Base-by-base conservation (phyloP, 2,329 filamentous ascomycete genomes). In the Arthrobotrys iridis region DNA sequence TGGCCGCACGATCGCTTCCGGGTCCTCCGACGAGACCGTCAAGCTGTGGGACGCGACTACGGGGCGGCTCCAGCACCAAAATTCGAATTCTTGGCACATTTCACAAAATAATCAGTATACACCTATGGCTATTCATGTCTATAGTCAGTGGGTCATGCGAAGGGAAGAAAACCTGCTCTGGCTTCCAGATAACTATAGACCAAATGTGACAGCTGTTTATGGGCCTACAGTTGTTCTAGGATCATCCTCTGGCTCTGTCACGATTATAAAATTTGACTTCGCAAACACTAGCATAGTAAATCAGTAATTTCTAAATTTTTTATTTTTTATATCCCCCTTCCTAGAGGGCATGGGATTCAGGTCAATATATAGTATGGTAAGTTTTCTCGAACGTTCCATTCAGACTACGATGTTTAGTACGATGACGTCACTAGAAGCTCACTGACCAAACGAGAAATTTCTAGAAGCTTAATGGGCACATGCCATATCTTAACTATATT, bases 1-100 rank as follows among this genome's bases (percentile, higher is more conserved):
- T 22, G 43, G 43, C 88, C 92, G 94, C 79, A 96, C 91, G 80
- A 94, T 99, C 35, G 95, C 95, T 6, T 95, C 95, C 46, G 95
- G 55, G n/a, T 57, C 50, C 18, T 10, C 10, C 13, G 45, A 48
- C 26, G 10, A n/a, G 8, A 48, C 45, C 20, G 26, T 48, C n/a
- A 48, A 48, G 45, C 45, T 48, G n/a, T 48, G 45, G 45, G 45
- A 24, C 26, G 15, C 26, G 8, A 22, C 43, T 24, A 48, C 22
- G 18, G 43, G 43, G 15, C 43, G 7, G 4, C 5, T 15, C 43
- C 26, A 24, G 5, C 10, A 43, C n/a, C 40, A 43, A 43, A 15
- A 15, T 43, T 43, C 33, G 33, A 37, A 37, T 37, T 37, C 33
- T 37, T 13, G 33, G 33, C 33, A 37, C 6, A 37, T 37, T 37